Evolutionary conservation across 2,329 filamentous ascomycete species (phyloP).

Genomic region (Diplocarpon mali): DNA sequence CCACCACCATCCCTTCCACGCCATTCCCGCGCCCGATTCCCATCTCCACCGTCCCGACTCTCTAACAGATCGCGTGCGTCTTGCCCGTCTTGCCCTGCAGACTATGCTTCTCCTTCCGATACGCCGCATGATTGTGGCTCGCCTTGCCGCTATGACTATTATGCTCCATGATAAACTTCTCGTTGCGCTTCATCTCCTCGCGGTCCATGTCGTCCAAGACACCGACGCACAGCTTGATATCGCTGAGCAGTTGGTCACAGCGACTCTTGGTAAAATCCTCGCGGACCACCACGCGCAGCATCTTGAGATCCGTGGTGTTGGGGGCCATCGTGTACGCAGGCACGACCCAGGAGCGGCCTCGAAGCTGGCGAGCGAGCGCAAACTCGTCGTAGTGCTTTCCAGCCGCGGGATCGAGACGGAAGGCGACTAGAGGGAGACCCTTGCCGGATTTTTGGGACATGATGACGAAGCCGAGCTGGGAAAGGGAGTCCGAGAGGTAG

Average conservation of each 20-base stretch:
- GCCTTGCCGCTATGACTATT: conserved; percentile 39
- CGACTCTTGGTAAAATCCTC: conserved; percentile 81
- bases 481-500: conserved; percentile 66
- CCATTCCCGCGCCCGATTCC: not conserved
- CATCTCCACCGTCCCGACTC: too few species aligned
- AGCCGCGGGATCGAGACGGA: conserved; percentile 54
- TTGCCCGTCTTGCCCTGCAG: conserved; percentile 85
- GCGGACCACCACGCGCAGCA: conserved; percentile 84
- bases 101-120: conserved; percentile 69
- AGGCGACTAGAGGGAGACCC: conserved; percentile 83
- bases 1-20: not conserved
- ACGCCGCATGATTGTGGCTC: conserved; percentile 38
- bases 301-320: conserved; percentile 63
- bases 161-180: conserved; percentile 52
- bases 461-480: conserved; percentile 71
- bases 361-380: conserved; percentile 71
- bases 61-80: conserved; percentile 72
- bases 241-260: conserved; percentile 66
- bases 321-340: conserved; percentile 91
- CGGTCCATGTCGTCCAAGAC: conserved; percentile 65
- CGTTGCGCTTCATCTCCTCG: conserved; percentile 57
- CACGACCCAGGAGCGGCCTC: conserved; percentile 82
- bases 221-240: conserved; percentile 67
- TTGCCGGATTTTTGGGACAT: conserved; percentile 70
- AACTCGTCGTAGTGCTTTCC: conserved; percentile 61